phyloP scores from a whole-genome alignment of 2,329 filamentous ascomycete genomes.

The Colletotrichum sublineola region DNA sequence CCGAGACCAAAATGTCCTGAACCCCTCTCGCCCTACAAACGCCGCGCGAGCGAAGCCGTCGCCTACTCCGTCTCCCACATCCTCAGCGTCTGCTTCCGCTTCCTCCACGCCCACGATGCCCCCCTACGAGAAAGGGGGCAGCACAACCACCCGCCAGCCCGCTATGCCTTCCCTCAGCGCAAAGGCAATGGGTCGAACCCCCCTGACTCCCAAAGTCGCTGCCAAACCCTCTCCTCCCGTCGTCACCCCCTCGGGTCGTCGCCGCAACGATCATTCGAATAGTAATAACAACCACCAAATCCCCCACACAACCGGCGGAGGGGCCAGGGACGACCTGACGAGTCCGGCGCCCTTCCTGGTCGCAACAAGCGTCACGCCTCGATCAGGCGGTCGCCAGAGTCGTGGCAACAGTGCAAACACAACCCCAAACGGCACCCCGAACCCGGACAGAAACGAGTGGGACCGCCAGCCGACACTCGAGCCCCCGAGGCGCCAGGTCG shows the following conservation, averaged over 20 bases:
- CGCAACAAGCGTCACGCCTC: constrained; percentile 78
- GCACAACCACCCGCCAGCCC: constrained; percentile 67
- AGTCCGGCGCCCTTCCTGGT: constrained; percentile 68
- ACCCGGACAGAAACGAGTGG: constrained; percentile 61
- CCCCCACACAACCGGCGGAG: constrained; percentile 47
- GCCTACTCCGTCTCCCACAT: constrained; percentile 34
- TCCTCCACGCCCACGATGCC: constrained; percentile 46
- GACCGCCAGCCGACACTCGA: constrained; percentile 54
- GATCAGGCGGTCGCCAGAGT: constrained; percentile 79
- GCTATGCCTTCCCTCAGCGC: constrained; percentile 78
- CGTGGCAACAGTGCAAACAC: constrained; percentile 77
- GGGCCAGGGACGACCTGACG: constrained; percentile 62
- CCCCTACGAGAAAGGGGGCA: constrained; percentile 62
- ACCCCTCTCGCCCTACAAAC: constrained; percentile 35
- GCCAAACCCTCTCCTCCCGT: constrained; percentile 55
- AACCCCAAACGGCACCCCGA: constrained; percentile 75
- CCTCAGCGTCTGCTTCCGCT: constrained; percentile 22
- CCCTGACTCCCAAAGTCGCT: constrained; percentile 70
- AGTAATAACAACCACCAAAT: constrained; percentile 34
- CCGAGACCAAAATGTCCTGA: constrained; percentile 44
- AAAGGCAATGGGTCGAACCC: constrained; percentile 63
- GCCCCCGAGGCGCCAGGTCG: constrained; percentile 46
- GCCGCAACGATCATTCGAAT: constrained; percentile 44
- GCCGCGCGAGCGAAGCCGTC: constrained; percentile 41
- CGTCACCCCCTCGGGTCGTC: constrained; percentile 57